phyloP scores from a whole-genome alignment of 2,329 filamentous ascomycete species.

The Xylariaceae sp. region DNA sequence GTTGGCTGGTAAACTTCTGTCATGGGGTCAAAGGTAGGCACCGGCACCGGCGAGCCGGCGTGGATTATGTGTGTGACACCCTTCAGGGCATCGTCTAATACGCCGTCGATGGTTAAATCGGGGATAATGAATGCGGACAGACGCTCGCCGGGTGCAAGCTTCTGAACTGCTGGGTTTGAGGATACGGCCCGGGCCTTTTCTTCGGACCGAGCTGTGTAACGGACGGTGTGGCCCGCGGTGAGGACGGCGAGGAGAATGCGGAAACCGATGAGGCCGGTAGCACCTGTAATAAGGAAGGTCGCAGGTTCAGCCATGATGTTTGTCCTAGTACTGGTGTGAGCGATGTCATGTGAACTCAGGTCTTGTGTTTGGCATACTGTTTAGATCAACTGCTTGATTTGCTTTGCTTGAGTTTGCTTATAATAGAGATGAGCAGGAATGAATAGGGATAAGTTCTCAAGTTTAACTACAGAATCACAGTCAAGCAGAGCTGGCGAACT shows the following conservation, averaged over 20 bases:
- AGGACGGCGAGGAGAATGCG: slow-evolving; percentile 26
- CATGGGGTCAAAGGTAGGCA: slow-evolving; percentile 14
- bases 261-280: slow-evolving; percentile 29
- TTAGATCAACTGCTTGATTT: too few relatives aligned
- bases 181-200: slow-evolving; percentile 23
- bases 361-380: too few relatives aligned
- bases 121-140: slow-evolving; percentile 24
- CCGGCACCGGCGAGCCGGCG: slow-evolving; percentile 23
- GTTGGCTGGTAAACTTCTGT: slow-evolving; percentile 25
- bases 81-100: slow-evolving; percentile 24
- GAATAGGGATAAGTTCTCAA: too few relatives aligned
- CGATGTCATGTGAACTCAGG: too few relatives aligned
- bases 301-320: neutral
- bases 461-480: too few relatives aligned
- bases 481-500: too few relatives aligned
- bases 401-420: too few relatives aligned
- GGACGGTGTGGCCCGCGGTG: slow-evolving; percentile 25
- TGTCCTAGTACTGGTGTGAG: too few relatives aligned
- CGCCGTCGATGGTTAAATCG: slow-evolving; percentile 24
- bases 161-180: slow-evolving; percentile 24
- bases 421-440: too few relatives aligned
- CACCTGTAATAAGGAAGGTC: slow-evolving; percentile 26
- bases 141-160: slow-evolving; percentile 13
- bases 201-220: slow-evolving; percentile 25
- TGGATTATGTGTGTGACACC: slow-evolving; percentile 28